These are phyloP conservation scores for Ocimum tenuiflorum DNA, from an alignment of 257 asterid genomes.

Conservation along the genomic window DNA sequence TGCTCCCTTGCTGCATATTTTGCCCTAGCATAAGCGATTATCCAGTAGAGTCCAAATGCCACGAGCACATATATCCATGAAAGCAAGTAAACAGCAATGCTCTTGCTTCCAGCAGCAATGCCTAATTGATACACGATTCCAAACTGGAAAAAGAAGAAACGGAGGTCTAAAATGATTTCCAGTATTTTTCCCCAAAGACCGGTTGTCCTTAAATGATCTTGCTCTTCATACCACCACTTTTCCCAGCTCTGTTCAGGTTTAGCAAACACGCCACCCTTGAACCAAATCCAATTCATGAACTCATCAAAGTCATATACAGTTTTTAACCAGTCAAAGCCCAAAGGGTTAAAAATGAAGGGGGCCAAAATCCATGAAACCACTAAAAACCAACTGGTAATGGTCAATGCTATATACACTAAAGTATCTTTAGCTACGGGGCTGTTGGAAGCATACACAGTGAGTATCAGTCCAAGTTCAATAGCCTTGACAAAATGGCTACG, in stretches of 20 bases:
- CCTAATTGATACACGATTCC: constrained; percentile 92
- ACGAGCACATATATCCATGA: constrained; percentile 81
- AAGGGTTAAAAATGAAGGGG: constrained; percentile 85
- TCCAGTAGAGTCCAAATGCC: constrained; percentile 52
- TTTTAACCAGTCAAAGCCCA: constrained; percentile 96
- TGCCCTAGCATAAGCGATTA: constrained; percentile 73
- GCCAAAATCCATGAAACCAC: constrained; percentile 90
- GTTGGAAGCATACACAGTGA: constrained; percentile 78
- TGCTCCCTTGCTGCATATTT: constrained; percentile 90
- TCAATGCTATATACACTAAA: constrained; percentile 75
- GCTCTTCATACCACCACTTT: constrained; percentile 98
- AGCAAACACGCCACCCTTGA: constrained; percentile 79
- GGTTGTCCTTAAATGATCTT: constrained; percentile 90
- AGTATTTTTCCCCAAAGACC: constrained; percentile 81
- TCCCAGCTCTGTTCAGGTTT: constrained; percentile 98
- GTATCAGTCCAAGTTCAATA: constrained; percentile 86
- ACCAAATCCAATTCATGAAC: constrained; percentile 96
- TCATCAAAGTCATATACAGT: constrained; percentile 94
- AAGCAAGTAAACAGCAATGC: constrained; percentile 79
- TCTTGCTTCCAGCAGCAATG: constrained; percentile 72
- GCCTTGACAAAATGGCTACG: constrained; percentile 98
- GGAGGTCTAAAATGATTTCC: constrained; percentile 77
- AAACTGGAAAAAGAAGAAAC: constrained; percentile 96
- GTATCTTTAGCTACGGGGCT: constrained; percentile 84
- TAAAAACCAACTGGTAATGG: constrained; percentile 94